Evolutionary conservation across 2,329 filamentous ascomycete genomes (phyloP).

Genomic region (Nothophoma quercina): DNA sequence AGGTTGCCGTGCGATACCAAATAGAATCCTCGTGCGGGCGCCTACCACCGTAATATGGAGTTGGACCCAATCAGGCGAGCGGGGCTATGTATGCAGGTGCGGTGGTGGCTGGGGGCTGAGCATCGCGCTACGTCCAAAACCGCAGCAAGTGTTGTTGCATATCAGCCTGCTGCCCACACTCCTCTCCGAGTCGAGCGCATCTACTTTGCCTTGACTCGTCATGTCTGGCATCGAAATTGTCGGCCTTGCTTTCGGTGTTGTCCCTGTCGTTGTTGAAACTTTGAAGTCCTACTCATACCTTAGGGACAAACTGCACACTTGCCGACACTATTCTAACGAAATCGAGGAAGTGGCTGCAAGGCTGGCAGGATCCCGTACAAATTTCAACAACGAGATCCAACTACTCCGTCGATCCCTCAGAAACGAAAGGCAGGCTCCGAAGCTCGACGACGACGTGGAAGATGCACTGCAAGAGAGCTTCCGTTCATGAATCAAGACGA

Average conservation of each 20-base stretch:
- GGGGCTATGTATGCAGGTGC: not conserved
- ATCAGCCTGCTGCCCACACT: not conserved
- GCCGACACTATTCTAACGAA: not conserved
- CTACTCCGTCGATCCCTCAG: not conserved
- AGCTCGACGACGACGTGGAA: not conserved
- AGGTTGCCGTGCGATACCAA: no score
- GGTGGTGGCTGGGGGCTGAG: no score
- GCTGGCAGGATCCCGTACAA: not conserved
- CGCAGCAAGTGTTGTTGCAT: not conserved
- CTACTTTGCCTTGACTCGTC: not conserved
- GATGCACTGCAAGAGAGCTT: not conserved
- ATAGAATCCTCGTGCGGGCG: no score
- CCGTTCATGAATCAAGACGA: not conserved
- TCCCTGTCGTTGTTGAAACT: not conserved
- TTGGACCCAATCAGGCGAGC: not conserved
- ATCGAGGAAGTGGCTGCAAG: not conserved
- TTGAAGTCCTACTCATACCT: not conserved
- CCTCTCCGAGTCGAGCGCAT: no score
- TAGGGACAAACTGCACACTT: not conserved
- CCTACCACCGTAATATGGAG: no score
- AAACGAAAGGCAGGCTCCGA: not conserved
- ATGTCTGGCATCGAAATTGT: conserved; percentile 2
- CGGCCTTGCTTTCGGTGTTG: not conserved
- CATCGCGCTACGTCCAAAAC: not conserved
- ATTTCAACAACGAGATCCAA: conserved; percentile 5